phyloP scores from a whole-genome alignment of 2,329 filamentous ascomycete genomes.

The Erysiphe pulchra region DNA sequence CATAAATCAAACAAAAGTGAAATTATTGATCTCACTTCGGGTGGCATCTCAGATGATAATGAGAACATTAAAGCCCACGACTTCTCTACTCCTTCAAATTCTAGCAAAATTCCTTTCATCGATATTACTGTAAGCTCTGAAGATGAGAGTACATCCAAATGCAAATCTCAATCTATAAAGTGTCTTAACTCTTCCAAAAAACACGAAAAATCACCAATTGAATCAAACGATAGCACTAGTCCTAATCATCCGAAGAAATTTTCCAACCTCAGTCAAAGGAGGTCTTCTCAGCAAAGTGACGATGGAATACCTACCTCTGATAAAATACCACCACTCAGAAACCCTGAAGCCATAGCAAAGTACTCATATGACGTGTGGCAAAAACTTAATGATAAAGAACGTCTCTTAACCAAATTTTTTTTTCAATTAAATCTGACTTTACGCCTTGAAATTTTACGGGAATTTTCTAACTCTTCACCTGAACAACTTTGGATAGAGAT shows the following conservation, averaged over 20 bases:
- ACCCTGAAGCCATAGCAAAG: conserved; percentile 7
- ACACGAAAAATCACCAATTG: background rate
- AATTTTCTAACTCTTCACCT: conserved; percentile 3
- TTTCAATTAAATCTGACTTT: conserved; percentile 8
- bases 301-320: background rate
- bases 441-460: conserved; percentile 1
- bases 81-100: background rate
- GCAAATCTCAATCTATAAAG: background rate
- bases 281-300: background rate
- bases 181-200: background rate
- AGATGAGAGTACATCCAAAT: conserved; percentile 1
- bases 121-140: conserved; percentile 7
- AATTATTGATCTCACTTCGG: background rate
- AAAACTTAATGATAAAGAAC: conserved; percentile 10
- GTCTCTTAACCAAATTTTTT: conserved; percentile 19
- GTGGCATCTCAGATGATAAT: background rate
- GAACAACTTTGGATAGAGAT: conserved; percentile 3
- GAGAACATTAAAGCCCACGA: background rate
- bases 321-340: conserved; percentile 5
- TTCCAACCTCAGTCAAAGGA: background rate
- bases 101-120: conserved; percentile 1
- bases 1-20: background rate
- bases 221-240: background rate
- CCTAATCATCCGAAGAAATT: background rate
- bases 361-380: conserved; percentile 6